Evolutionary conservation across 192 early-diverging fungal species (phyloP), one percentile per base, ranked within the genome.

Genomic region (Coemansia sp.): DNA sequence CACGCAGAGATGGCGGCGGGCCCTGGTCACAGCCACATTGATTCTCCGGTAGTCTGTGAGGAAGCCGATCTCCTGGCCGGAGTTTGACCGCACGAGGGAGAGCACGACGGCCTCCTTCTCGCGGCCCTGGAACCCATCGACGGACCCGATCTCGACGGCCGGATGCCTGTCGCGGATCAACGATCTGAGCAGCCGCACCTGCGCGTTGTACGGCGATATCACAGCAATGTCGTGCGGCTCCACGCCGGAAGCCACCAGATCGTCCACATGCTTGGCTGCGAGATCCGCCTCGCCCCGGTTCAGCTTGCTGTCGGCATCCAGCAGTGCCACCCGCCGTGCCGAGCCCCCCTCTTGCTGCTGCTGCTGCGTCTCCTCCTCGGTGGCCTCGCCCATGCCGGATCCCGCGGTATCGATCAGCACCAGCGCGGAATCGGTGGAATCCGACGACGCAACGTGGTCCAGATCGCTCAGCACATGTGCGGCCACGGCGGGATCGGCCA

Each of bases 71-170:
- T 94, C 87, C 6, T 86, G 85, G 15, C 80, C 74, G 15, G 81
- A 85, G 70, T 98, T 97, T 22, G 90, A 90, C 19, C 95, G 77
- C 13, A 97, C 94, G 8, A 95, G 76, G 2, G 89, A 87, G 22
- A 97, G 52, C 9, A 98, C 78, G 32, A 96, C 87, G 0, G 90
- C 93, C 69, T 96, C 92, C 66, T 93, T 93, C 71, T 98, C 95
- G 41, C 93, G 88, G 6, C 95, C 95, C 73, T 96, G 94, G 67
- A 95, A 93, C 2, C 94, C 93, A 70, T 96, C 94, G 5, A 96
- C 92, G 5, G 90, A 88, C 2, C 91, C 92, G 22, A 95, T 88
- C 72, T 95, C 94, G 59, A 94, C 69, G 6, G 70, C 83, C 1
- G 88, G 89, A 61, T 84, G 86, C 59, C 65, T 66, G 32, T 84